Percentiles rank a stretch among this genome's conserved stretches.
Conservation (phyloP, 2,329 filamentous ascomycete species). For the Ophiostoma sp. region DNA sequence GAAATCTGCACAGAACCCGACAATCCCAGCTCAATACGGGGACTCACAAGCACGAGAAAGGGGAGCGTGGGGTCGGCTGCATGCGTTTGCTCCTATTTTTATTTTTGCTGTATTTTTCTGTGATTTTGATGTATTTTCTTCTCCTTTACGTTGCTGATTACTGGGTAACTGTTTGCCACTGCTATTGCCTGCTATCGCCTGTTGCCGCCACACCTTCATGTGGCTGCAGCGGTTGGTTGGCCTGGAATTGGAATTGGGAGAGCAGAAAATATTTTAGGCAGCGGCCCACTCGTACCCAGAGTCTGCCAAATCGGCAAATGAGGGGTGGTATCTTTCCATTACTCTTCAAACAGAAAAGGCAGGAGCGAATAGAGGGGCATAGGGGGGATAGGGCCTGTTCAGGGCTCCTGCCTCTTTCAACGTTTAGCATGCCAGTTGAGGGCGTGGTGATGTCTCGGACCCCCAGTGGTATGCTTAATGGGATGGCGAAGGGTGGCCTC, state of each 20-base stretch:
- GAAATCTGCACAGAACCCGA: background rate
- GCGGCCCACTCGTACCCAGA: background rate
- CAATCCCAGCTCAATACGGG: background rate
- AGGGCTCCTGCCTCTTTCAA: background rate
- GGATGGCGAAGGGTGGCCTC: background rate
- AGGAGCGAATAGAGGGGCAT: background rate
- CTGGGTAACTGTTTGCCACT: background rate
- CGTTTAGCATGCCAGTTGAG: background rate
- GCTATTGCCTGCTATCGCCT: no score
- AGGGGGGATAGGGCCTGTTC: background rate
- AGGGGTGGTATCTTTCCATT: background rate
- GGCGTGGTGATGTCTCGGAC: conserved; percentile 1
- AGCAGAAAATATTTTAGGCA: background rate
- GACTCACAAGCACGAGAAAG: background rate
- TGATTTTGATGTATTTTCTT: background rate
- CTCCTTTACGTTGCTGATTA: no score
- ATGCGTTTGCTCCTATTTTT: no score
- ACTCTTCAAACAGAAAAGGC: background rate
- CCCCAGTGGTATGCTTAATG: background rate
- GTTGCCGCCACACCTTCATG: background rate
- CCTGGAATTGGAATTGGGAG: background rate
- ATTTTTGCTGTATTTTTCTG: no score
- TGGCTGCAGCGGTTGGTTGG: background rate
- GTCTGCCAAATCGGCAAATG: background rate
- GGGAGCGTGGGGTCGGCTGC: background rate